These are phyloP conservation scores for Gentiana straminea DNA, from an alignment of 257 asterid species.

Conservation along the genomic window DNA sequence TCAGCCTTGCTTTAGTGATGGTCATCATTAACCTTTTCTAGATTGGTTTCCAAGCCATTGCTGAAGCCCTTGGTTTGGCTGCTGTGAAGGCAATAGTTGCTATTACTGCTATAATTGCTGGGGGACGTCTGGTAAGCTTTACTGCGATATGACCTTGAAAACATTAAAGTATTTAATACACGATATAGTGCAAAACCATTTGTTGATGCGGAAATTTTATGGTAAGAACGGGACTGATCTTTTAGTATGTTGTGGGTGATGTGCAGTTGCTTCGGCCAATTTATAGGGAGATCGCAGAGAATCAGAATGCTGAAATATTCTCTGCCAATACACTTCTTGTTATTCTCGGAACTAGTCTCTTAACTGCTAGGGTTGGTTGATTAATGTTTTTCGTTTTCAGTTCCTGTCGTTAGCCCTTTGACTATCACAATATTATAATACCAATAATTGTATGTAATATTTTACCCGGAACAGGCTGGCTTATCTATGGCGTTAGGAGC, in stretches of 20 bases:
- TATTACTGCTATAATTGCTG: slow-evolving; percentile 94
- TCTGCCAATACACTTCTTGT: slow-evolving; percentile 98
- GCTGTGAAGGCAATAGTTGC: slow-evolving; percentile 98
- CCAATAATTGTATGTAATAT: slow-evolving; percentile 1
- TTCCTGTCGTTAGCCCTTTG: slow-evolving; percentile 1
- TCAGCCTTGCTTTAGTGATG: slow-evolving; percentile 3
- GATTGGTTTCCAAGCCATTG: slow-evolving; percentile 96
- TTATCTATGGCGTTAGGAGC: slow-evolving; percentile 99
- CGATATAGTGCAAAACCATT: not conserved
- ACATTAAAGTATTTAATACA: too few species aligned
- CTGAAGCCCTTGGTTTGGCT: slow-evolving; percentile 98
- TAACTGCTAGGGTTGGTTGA: slow-evolving; percentile 87
- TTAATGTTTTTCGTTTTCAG: slow-evolving; percentile 5
- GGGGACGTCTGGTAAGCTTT: slow-evolving; percentile 63
- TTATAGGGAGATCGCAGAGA: slow-evolving; percentile 94
- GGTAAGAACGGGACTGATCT: not conserved
- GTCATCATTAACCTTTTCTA: slow-evolving; percentile 20
- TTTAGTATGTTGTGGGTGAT: slow-evolving; percentile 9
- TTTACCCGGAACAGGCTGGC: slow-evolving; percentile 68
- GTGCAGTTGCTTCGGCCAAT: slow-evolving; percentile 92
- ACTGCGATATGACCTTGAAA: not conserved
- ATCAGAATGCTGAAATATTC: slow-evolving; percentile 96
- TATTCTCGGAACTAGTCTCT: slow-evolving; percentile 92
- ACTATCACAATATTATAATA: not conserved
- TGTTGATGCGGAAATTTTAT: not conserved